Evolutionary conservation across 2,329 filamentous ascomycete species (phyloP).

Genomic region (Cytospora mali): DNA sequence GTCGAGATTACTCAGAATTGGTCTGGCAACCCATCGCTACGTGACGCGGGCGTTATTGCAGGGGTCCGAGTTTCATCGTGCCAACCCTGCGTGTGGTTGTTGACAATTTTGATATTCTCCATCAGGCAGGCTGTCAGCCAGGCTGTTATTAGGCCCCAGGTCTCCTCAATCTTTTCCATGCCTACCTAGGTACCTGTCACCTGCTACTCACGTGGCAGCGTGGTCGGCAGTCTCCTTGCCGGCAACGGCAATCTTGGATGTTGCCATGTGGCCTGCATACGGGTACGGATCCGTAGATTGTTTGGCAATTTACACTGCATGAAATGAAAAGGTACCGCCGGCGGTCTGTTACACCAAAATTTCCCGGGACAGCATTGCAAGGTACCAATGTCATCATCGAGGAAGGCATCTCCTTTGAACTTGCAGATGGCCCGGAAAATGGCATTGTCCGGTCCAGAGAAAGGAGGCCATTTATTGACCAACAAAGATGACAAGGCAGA

Average conservation of each 20-base stretch:
- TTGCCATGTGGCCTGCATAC: not conserved
- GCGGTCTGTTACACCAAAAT: constrained; percentile 10
- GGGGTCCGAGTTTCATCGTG: not conserved
- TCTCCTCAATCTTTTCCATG: not conserved
- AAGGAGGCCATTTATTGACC: not conserved
- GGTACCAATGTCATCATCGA: not conserved
- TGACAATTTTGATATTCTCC: not conserved
- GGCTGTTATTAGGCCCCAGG: no score
- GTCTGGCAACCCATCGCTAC: constrained; percentile 7
- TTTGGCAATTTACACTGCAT: constrained; percentile 13
- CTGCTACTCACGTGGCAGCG: not conserved
- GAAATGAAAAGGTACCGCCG: constrained; percentile 9
- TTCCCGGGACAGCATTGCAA: not conserved
- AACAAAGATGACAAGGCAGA: not conserved
- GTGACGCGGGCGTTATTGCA: not conserved
- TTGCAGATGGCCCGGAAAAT: not conserved
- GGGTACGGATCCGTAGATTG: not conserved
- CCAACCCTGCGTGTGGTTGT: not conserved
- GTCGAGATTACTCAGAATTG: constrained; percentile 9
- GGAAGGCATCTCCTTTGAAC: no score
- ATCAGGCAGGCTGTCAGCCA: not conserved
- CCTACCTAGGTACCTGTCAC: not conserved
- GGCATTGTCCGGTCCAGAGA: not conserved
- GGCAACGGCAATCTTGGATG: not conserved
- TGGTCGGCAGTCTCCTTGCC: not conserved